Evolutionary conservation across 306 rosid species (phyloP).

Genomic region (Cucumis melo): DNA sequence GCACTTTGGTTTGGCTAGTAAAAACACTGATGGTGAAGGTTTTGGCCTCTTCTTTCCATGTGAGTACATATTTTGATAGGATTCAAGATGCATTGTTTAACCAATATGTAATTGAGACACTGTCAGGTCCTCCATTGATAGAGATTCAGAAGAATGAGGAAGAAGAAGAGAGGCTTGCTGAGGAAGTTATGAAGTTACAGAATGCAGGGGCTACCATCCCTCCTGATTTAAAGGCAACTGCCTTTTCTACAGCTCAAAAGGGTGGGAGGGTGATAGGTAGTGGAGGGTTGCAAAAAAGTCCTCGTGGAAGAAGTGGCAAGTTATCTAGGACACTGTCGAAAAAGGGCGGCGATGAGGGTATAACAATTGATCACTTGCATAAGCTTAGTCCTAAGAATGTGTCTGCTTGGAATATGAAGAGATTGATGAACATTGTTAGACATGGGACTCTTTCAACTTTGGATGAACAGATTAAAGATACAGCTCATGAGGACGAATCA

Average conservation of each 20-base stretch:
- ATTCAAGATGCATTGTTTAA: conserved; percentile 74
- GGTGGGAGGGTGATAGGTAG: conserved; percentile 36
- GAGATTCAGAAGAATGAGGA: conserved; percentile 49
- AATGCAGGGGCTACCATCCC: conserved; percentile 76
- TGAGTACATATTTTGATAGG: conserved; percentile 65
- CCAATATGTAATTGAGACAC: conserved; percentile 67
- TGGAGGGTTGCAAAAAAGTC: conserved; percentile 31
- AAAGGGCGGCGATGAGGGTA: conserved; percentile 41
- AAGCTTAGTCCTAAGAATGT: conserved; percentile 64
- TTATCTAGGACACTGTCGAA: conserved; percentile 29
- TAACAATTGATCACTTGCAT: conserved; percentile 63
- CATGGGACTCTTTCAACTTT: conserved; percentile 55
- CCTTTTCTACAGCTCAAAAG: conserved; percentile 14
- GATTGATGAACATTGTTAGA: conserved; percentile 58
- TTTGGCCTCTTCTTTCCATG: conserved; percentile 74
- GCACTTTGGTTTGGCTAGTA: conserved; percentile 60
- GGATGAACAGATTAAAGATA: conserved; percentile 49
- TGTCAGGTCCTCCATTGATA: conserved; percentile 65
- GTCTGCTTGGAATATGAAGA: conserved; percentile 95
- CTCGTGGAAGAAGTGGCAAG: conserved; percentile 23
- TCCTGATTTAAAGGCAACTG: conserved; percentile 45
- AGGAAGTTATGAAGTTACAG: conserved; percentile 63
- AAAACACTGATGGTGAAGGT: conserved; percentile 69
- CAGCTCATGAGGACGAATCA: conserved; percentile 33
- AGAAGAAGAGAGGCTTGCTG: conserved; percentile 58